Base-by-base conservation (phyloP, 805 yeast genomes). In the Yarrowia sp. region DNA sequence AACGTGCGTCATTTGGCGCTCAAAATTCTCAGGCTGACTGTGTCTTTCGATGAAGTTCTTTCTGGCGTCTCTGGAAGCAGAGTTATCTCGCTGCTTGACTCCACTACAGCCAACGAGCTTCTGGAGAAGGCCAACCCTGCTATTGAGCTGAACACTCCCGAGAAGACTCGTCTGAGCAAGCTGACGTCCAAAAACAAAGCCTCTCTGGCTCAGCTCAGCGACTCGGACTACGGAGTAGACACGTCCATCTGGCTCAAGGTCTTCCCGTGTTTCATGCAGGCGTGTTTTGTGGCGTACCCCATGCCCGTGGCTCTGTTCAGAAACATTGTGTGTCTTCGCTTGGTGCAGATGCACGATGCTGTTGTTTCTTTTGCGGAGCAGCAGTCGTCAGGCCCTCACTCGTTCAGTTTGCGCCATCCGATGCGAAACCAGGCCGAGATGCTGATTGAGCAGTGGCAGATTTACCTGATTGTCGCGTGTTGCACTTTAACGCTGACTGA, bases 241-340 rank as follows among this genome's bases (percentile, higher is more conserved):
- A 85, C 96, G 0, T 96, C 98, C 0, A 76, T 94, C n/a, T 94
- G 99, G 99, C 87, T 93, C 68, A 81, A 96, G 64, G 81, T 87
- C 0, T 91, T 88, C 68, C 97, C 97, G 1, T 81, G 81, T 35
- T 75, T 94, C 2, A 74, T 94, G 41, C 84, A 81, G 32, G 78
- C 84, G 0, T 84, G 94, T 63, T 90, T 89, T 64, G 88, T 84
- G 64, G 80, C 80, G 51, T 91, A 96, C 69, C 98, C 99, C 0
- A 86, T 93, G 70, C 93, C 97, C 0, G 90, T 93, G 73, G 99
- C 98, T 0, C 77, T 94, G 62, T 90, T 97, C 65, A 82, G 99
- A 8, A 87, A 96, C 2, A 86, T 89, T 64, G 96, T 94, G 8
- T 93, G 98, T 73, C 86, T 89, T 18, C 74, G 97, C 59, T 73